Evolutionary conservation across 2,329 filamentous ascomycete species (phyloP).

Genomic region (Nannizzia gypsea): DNA sequence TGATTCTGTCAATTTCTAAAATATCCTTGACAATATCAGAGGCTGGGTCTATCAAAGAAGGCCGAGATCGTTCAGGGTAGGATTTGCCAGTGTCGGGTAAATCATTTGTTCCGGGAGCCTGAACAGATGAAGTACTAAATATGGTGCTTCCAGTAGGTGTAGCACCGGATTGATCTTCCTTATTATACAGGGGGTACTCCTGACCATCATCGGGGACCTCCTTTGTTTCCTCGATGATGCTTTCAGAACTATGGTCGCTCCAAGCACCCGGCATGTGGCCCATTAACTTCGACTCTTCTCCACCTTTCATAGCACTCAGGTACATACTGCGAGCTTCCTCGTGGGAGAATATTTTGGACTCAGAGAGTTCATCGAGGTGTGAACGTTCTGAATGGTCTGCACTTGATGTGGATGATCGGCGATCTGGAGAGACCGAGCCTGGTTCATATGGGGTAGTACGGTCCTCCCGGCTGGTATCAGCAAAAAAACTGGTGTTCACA

Average conservation of each 20-base stretch:
- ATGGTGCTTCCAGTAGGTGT: neutral
- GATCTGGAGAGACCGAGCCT: neutral
- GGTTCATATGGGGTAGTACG: neutral
- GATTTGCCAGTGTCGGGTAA: neutral
- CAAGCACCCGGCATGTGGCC: conserved; percentile 34
- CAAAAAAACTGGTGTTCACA: neutral
- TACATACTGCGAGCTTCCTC: conserved; percentile 43
- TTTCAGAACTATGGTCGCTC: conserved; percentile 19
- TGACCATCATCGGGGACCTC: neutral
- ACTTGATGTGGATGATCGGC: neutral
- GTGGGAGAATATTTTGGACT: conserved; percentile 38
- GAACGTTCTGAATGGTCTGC: neutral
- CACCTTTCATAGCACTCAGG: conserved; percentile 45
- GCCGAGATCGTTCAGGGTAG: neutral
- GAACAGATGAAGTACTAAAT: neutral
- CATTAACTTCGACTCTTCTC: conserved; percentile 17
- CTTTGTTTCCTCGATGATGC: neutral
- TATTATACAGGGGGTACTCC: neutral
- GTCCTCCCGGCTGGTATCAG: neutral
- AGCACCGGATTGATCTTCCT: neutral
- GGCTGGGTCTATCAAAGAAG: neutral
- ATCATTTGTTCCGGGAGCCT: neutral
- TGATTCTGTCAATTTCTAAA: conserved; percentile 25
- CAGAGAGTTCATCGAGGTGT: conserved; percentile 28
- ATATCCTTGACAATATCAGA: conserved; percentile 26